Base-by-base conservation (phyloP, 2,329 filamentous ascomycete species). In the Verticillium tricorpus region DNA sequence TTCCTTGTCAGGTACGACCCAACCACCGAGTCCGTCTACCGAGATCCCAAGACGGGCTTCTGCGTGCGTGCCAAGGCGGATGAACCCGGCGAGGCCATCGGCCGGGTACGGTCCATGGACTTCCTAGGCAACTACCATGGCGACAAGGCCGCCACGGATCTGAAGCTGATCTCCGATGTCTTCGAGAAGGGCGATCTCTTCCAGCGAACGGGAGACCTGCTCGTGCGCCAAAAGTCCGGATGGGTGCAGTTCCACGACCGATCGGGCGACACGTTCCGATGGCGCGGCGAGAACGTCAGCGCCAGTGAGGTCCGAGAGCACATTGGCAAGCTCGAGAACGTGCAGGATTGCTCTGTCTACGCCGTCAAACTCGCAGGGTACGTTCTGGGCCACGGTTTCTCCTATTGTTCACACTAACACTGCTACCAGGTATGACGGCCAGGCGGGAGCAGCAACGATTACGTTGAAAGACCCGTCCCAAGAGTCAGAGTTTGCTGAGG, bases 61-160 rank as follows among this genome's bases (percentile, higher is more conserved):
- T 90, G 84, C 1, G 78, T 76, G 40, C 82, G 88, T 32, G 81
- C 83, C 58, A 73, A 85, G 0, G 90, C 89, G 69, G 85, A 86
- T 12, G 79, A 85, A 56, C 89, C 89, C 3, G 90, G 90, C 22
- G 90, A 93, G 74, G 89, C 93, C 17, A 75, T 93, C 28, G 85
- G 92, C 22, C 70, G 79, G 0, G 78, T 89, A n/a, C 81, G 85
- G 0, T 76, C 80, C 59, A 81, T 84, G 56, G 75, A 82, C 12
- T 78, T 77, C 9, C 93, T 90, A 70, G 81, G 83, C 14, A 89
- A 90, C 2, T 93, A 93, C 72, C 88, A 85, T 74, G 83, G 85
- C 63, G 88, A 91, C 70, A 78, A 81, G 0, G 81, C 84, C 54
- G 89, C 89, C 0, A 91, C 89, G 0, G 72, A 79, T 12, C 87